A percentile compares a stretch with the other conserved stretches of the same genome.
These are phyloP conservation scores for Solanum virginianum DNA, from an alignment of 257 asterid species.

Conservation along the genomic window DNA sequence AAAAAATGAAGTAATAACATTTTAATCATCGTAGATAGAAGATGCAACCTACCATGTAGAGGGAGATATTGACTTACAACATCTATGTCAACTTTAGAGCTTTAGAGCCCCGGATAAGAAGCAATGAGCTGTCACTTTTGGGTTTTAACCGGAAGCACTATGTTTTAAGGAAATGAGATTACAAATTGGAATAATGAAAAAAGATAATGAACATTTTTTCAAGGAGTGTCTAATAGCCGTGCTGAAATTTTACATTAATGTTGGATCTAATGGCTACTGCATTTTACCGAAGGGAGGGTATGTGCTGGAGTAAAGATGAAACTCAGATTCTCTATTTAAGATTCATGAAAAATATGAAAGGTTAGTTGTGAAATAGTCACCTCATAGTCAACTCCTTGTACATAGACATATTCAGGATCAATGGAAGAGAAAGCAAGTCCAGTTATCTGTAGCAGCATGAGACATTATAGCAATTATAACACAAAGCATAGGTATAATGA, in stretches of 20 bases:
- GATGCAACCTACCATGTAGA: not conserved
- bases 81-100: not conserved
- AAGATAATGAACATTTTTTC: not conserved
- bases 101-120: not conserved
- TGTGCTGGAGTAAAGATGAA: not conserved
- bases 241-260: not conserved
- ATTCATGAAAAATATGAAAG: not conserved
- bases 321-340: not conserved
- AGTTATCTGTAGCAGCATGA: slow-evolving; percentile 52
- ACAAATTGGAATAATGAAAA: not conserved
- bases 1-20: not conserved
- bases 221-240: not conserved
- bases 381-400: slow-evolving; percentile 96
- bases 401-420: slow-evolving; percentile 61
- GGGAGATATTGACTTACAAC: not conserved
- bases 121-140: not conserved
- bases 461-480: not conserved
- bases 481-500: not conserved
- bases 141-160: not conserved
- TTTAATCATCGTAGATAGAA: not conserved
- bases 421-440: slow-evolving; percentile 77
- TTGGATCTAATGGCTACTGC: not conserved
- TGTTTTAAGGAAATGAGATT: not conserved
- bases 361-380: slow-evolving; percentile 15
- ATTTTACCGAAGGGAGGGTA: not conserved